Evolutionary conservation across 2,329 filamentous ascomycete species (phyloP), one percentile per base, ranked within the genome.

Genomic region (Fusarium redolens): DNA sequence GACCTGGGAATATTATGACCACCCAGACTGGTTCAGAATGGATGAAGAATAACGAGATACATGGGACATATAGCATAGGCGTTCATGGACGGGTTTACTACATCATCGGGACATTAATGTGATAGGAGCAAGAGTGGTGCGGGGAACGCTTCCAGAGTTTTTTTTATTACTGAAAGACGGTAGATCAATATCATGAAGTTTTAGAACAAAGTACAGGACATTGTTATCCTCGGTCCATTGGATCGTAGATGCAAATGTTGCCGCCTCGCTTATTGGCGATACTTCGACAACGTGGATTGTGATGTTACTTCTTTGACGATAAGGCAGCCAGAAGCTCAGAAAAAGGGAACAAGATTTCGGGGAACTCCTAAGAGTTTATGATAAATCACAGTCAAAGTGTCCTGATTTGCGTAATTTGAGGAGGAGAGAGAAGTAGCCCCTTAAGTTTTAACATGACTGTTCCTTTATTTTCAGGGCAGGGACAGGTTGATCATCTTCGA

Each of bases 1-100:
- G 73, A 85, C 86, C 4, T 92, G 90, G 90, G 85, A 83, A 52
- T 85, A 88, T 25, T 85, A 83, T 61, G 88, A 92, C 40, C 84
- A 91, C 62, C 88, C 90, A 5, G 84, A 89, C 69, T 92, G 90
- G 89, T 85, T 87, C 66, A 80, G 73, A 50, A 70, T 80, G 71
- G 80, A 82, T 60, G 57, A 66, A 52, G 77, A 79, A 61, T 62
- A 51, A 65, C 57, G 43, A 37, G 28, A 10, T 43, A 15, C 40
- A 64, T 61, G 38, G 35, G n/a, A 12, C 41, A 13, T 44, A 50
- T 31, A 30, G 47, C 52, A 47, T 22, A 30, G 58, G 58, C 43
- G 45, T 66, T 72, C 54, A 44, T 47, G 56, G 57, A 45, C 30
- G 50, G 54, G 38, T 72, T 41, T 45, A 54, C 35, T 51, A 28